phyloP scores from a whole-genome alignment of 1,284 basidiomycete species.

The Veloboletus limbatus region DNA sequence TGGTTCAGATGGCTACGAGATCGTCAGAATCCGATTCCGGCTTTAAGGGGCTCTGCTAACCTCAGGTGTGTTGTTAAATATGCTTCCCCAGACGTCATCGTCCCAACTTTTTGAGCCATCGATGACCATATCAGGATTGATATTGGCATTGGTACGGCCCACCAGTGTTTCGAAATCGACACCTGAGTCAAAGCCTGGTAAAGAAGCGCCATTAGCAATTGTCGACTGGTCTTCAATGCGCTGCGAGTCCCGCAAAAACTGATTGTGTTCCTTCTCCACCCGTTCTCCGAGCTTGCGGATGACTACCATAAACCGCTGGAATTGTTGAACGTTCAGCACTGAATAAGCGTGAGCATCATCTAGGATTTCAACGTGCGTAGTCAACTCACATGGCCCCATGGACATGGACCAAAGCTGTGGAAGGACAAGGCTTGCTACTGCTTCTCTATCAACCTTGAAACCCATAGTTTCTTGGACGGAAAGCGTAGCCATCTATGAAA shows the following conservation, averaged over 20 bases:
- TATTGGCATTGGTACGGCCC: conserved; percentile 47
- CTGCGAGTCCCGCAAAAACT: conserved; percentile 80
- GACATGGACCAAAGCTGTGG: conserved; percentile 97
- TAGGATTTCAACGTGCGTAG: background rate
- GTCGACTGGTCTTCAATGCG: conserved; percentile 76
- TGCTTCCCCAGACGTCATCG: conserved; percentile 78
- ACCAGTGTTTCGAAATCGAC: conserved; percentile 78
- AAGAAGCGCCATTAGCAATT: conserved; percentile 36
- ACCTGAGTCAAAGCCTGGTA: conserved; percentile 35
- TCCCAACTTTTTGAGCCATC: conserved; percentile 55
- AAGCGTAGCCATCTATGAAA: conserved; percentile 79
- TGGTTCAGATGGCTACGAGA: conserved; percentile 19
- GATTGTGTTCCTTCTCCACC: conserved; percentile 83
- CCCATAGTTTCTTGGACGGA: conserved; percentile 97
- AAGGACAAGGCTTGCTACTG: conserved; percentile 89
- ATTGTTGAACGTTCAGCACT: conserved; percentile 91
- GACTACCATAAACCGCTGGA: conserved; percentile 84
- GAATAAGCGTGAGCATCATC: conserved; percentile 2
- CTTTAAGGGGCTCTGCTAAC: conserved; percentile 11
- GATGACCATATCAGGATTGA: conserved; percentile 47
- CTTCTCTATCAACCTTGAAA: conserved; percentile 91
- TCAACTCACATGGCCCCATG: conserved; percentile 81
- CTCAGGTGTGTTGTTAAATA: conserved; percentile 46
- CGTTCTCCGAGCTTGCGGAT: conserved; percentile 73
- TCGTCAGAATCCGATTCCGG: conserved; percentile 9